Evolutionary conservation across 176 grass and related monocot species (phyloP).

Genomic region (Stipa capillata): DNA sequence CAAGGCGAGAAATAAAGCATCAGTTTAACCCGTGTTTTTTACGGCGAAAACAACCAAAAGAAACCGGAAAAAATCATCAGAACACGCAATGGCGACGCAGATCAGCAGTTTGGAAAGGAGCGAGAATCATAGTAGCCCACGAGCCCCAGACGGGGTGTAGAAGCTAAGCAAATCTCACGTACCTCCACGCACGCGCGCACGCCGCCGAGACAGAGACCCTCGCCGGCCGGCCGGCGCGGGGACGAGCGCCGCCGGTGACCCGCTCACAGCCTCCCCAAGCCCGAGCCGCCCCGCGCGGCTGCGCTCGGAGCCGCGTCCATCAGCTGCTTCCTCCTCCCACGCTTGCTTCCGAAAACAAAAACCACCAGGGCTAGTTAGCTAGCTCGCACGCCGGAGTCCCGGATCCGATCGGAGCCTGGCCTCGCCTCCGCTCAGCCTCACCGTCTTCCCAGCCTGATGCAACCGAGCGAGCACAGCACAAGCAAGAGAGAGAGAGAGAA

Average conservation of each 20-base stretch:
- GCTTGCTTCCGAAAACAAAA: background rate
- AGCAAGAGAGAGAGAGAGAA: background rate
- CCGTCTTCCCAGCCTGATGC: background rate
- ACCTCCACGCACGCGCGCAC: constrained; percentile 2
- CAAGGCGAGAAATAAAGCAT: background rate
- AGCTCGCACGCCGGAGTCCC: background rate
- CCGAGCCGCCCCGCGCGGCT: background rate
- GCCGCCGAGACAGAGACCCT: background rate
- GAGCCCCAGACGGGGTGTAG: background rate
- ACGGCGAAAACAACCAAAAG: no score
- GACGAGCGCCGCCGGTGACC: background rate
- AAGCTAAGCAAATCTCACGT: background rate
- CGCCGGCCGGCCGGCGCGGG: constrained; percentile 14
- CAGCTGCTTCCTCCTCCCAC: background rate
- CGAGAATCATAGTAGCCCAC: background rate
- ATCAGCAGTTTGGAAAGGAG: background rate
- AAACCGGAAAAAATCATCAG: background rate
- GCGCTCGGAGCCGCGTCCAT: constrained; percentile 53
- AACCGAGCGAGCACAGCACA: background rate
- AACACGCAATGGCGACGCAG: constrained; percentile 17
- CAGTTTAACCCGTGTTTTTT: no score
- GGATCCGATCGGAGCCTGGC: background rate
- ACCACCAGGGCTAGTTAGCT: background rate
- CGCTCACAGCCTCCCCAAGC: constrained; percentile 11
- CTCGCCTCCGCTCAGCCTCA: background rate